These are phyloP conservation scores for Lecanicillium sp. DNA, from an alignment of 2,329 filamentous ascomycete species.

Conservation along the genomic window DNA sequence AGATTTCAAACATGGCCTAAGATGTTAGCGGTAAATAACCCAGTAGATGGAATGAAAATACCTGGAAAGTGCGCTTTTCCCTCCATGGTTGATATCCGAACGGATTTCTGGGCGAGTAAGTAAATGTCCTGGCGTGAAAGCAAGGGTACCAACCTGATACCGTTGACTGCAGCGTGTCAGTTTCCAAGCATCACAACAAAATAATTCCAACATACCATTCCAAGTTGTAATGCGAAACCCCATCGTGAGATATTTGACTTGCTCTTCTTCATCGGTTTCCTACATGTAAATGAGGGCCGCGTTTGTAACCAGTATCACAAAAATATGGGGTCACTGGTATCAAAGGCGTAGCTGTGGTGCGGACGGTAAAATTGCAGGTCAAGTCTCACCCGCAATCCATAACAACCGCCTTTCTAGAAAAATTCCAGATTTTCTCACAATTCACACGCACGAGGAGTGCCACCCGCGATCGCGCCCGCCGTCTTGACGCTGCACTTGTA, in stretches of 20 bases:
- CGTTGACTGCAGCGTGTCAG: constrained; percentile 54
- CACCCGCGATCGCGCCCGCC: constrained; percentile 11
- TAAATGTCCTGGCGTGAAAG: neutral
- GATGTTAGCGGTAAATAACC: neutral
- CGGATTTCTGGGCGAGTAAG: constrained; percentile 53
- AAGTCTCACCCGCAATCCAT: too few species aligned
- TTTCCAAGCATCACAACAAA: neutral
- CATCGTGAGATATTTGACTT: constrained; percentile 42
- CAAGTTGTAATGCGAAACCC: constrained; percentile 76
- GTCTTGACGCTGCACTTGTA: neutral
- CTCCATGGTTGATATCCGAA: constrained; percentile 83
- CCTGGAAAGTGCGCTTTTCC: constrained; percentile 62
- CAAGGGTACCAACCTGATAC: constrained; percentile 57
- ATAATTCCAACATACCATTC: constrained; percentile 54
- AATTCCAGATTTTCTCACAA: too few species aligned
- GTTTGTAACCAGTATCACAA: too few species aligned
- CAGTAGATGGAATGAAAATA: constrained; percentile 25
- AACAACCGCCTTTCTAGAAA: too few species aligned
- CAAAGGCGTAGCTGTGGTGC: too few species aligned
- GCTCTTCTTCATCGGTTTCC: too few species aligned
- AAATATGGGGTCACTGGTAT: too few species aligned
- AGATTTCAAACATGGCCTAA: constrained; percentile 86
- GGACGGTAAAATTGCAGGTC: too few species aligned
- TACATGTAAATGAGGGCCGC: too few species aligned
- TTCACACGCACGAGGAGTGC: too few species aligned